Evolutionary conservation across 2,329 filamentous ascomycete genomes (phyloP).

Genomic region (Exophiala bonariae): DNA sequence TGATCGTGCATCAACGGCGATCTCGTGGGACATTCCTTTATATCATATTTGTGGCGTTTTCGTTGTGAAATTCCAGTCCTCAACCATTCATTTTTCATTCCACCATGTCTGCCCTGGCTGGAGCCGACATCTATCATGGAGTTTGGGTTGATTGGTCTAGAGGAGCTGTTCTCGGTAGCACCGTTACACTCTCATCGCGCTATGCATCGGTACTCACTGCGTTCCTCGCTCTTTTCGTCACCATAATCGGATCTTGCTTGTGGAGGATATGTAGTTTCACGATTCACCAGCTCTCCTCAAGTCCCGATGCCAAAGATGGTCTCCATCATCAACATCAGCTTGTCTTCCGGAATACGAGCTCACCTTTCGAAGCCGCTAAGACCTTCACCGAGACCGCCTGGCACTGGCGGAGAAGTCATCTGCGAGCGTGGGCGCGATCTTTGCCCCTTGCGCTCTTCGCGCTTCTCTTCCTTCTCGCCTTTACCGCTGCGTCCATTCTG

Average conservation of each 20-base stretch:
- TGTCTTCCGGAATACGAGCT: conserved; percentile 33
- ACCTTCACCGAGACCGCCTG: conserved; percentile 13
- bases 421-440: conserved; percentile 11
- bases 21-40: too few relatives aligned
- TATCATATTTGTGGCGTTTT: too few relatives aligned
- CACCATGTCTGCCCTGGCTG: background rate
- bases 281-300: conserved; percentile 29
- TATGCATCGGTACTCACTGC: conserved; percentile 29
- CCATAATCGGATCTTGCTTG: conserved; percentile 28
- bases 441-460: conserved; percentile 29
- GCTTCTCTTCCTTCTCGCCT: conserved; percentile 25
- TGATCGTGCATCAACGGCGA: too few relatives aligned
- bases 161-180: conserved; percentile 27
- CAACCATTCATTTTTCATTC: background rate
- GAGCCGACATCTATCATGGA: conserved; percentile 25
- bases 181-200: conserved; percentile 28
- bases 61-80: background rate
- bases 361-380: conserved; percentile 17
- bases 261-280: conserved; percentile 33
- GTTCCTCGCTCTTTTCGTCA: conserved; percentile 32
- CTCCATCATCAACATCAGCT: conserved; percentile 35
- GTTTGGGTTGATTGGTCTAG: conserved; percentile 31
- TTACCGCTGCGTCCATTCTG: conserved; percentile 33
- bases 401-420: conserved; percentile 20
- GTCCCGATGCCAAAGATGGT: conserved; percentile 28